Evolutionary conservation across 2,329 filamentous ascomycete species (phyloP), one percentile per base, ranked within the genome.

Genomic region (Clarireedia homoeocarpa): DNA sequence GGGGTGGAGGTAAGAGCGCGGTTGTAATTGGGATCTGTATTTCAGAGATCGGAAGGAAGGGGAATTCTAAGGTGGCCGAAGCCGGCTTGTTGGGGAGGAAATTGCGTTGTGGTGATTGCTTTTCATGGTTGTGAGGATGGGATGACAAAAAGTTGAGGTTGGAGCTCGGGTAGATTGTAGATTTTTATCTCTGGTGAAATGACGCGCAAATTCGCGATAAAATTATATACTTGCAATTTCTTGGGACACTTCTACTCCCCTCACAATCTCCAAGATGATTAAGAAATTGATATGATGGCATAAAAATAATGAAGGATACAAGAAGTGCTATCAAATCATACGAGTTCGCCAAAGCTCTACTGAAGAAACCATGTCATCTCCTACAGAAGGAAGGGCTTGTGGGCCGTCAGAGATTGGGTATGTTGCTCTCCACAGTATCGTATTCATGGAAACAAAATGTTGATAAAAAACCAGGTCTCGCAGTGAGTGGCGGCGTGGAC

Each of bases 401-500:
- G 14, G 47, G 27, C 36, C 26, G 17, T 15, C 30, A 24, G 24
- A 51, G 34, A 7, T 3, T 51, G 36, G 53, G 53, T 55, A 51
- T 44, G 56, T 30, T 27, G 4, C 20, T 20, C 17, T 20, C 15
- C 14, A n/a, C 14, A n/a, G 34, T 9, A 20, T 3, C 10, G 10
- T 15, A 24, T n/a, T 14, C 15, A 27, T 45, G 30, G n/a, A 27
- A 36, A 23, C 27, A 6, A 24, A 47, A 20, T 39, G 12, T 34
- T 42, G 44, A 9, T 23, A 20, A 15, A 6, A 23, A 7, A 0
- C 36, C 47, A 89, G 86, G 80, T 53, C 74, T 97, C 58, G 94
- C 91, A 15, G 77, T 97, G 59, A 96, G 91, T 67, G 94, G 94
- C 24, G 94, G 94, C 6, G 88, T 94, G 40, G 94, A 99, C 71